These are phyloP conservation scores for Clathrospora elynae DNA, from an alignment of 2,329 filamentous ascomycete species.

Conservation along the genomic window DNA sequence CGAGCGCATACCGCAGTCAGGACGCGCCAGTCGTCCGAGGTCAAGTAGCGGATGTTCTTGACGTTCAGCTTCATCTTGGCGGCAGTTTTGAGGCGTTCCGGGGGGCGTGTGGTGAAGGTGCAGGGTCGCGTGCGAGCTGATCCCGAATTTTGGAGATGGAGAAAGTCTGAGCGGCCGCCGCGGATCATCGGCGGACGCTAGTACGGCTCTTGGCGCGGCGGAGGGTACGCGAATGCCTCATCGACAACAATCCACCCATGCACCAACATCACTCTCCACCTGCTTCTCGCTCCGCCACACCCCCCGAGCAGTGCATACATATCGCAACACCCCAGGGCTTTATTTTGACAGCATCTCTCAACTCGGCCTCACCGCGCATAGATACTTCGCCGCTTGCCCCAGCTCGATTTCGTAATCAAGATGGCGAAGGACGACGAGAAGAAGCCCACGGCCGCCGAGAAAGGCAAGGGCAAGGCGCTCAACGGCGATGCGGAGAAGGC, in stretches of 20 bases:
- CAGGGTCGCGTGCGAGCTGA: no score
- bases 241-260: conserved; percentile 35
- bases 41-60: conserved; percentile 89
- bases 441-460: conserved; percentile 81
- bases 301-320: conserved; percentile 10
- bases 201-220: conserved; percentile 25
- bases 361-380: conserved; percentile 19
- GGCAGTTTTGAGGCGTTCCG: conserved; percentile 11
- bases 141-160: conserved; percentile 13
- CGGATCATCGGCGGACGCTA: conserved; percentile 27
- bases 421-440: conserved; percentile 93
- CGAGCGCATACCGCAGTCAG: conserved; percentile 73
- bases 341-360: conserved; percentile 10
- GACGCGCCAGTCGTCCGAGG: conserved; percentile 91
- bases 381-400: conserved; percentile 43
- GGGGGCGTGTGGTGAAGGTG: conserved; percentile 9
- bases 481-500: conserved; percentile 67
- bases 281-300: conserved; percentile 17
- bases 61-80: conserved; percentile 88
- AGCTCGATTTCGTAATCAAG: conserved; percentile 53
- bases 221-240: conserved; percentile 32
- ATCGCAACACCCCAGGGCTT: conserved; percentile 2
- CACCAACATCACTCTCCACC: conserved; percentile 23
- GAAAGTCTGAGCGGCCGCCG: conserved; percentile 24
- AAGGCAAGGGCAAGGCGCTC: conserved; percentile 93